These are phyloP conservation scores for Lupinus albus DNA, from an alignment of 306 rosid species.

Conservation along the genomic window DNA sequence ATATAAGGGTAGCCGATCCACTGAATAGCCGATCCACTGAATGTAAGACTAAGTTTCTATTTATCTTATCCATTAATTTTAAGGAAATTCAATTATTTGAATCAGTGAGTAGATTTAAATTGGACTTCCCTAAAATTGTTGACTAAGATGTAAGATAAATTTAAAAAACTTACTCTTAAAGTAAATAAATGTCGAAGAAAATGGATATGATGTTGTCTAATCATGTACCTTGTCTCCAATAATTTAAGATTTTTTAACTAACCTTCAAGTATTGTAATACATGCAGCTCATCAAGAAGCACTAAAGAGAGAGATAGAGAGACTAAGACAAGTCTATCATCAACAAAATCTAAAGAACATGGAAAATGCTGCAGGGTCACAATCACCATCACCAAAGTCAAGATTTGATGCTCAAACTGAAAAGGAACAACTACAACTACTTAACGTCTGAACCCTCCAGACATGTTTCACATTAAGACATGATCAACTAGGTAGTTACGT, in stretches of 20 bases:
- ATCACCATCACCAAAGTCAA: no score
- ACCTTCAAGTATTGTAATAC: not conserved
- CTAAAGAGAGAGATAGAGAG: slow-evolving; percentile 95
- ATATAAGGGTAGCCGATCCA: no score
- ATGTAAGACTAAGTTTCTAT: no score
- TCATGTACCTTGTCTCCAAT: slow-evolving; percentile 46
- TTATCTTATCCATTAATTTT: no score
- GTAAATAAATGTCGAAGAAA: no score
- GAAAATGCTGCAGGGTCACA: slow-evolving; percentile 43
- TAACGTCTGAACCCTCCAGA: slow-evolving; percentile 49
- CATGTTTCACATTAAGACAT: slow-evolving; percentile 4
- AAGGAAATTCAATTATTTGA: no score
- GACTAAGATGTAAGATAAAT: no score
- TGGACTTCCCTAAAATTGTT: no score
- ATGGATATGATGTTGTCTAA: no score
- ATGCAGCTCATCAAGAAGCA: slow-evolving; percentile 97
- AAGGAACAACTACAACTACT: slow-evolving; percentile 67
- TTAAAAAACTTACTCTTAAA: no score
- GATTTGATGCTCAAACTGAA: slow-evolving; percentile 47
- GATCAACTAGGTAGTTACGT: not conserved
- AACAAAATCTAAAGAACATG: slow-evolving; percentile 61
- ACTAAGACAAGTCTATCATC: slow-evolving; percentile 80
- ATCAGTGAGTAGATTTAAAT: no score
- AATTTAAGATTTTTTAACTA: slow-evolving; percentile 28
- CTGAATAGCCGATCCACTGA: no score